Percentiles rank a stretch among this genome's conserved stretches.
These are phyloP conservation scores for Cyberlindnera xylosilytica DNA, from an alignment of 805 yeast species.

Conservation along the genomic window DNA sequence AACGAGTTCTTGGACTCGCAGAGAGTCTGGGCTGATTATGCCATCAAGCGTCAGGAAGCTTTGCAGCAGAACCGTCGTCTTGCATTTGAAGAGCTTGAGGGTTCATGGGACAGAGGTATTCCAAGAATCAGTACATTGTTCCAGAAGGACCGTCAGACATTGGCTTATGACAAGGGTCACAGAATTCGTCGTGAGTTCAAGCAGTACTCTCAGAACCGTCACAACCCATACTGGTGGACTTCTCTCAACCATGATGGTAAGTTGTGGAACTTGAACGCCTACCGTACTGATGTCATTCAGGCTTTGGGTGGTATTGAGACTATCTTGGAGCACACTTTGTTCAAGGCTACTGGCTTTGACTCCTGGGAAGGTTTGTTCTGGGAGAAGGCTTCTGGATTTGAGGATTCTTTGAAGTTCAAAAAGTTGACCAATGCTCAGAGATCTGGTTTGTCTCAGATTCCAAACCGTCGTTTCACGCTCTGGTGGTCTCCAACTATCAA, in stretches of 20 bases:
- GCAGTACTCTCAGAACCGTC: conserved; percentile 65
- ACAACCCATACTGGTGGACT: conserved; percentile 97
- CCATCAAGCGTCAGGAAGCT: conserved; percentile 85
- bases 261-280: conserved; percentile 89
- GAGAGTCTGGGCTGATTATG: conserved; percentile 97
- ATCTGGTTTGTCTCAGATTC: conserved; percentile 95
- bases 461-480: conserved; percentile 91
- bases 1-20: conserved; percentile 92
- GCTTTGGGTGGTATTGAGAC: conserved; percentile 98
- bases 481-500: conserved; percentile 99
- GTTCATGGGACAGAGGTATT: conserved; percentile 93
- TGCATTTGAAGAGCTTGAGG: conserved; percentile 91
- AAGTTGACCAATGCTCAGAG: conserved; percentile 97
- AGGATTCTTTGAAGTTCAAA: conserved; percentile 91
- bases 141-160: conserved; percentile 90
- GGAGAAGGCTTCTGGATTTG: conserved; percentile 98
- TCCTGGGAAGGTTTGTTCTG: conserved; percentile 99
- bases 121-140: conserved; percentile 94
- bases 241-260: conserved; percentile 91
- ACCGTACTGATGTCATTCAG: conserved; percentile 93
- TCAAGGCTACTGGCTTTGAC: conserved; percentile 95
- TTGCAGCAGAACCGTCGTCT: conserved; percentile 78
- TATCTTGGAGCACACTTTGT: conserved; percentile 88
- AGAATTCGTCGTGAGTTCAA: conserved; percentile 77
- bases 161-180: conserved; percentile 94